Evolutionary conservation across 192 early-diverging fungal species (phyloP).

Genomic region (Kappamyces sp.): DNA sequence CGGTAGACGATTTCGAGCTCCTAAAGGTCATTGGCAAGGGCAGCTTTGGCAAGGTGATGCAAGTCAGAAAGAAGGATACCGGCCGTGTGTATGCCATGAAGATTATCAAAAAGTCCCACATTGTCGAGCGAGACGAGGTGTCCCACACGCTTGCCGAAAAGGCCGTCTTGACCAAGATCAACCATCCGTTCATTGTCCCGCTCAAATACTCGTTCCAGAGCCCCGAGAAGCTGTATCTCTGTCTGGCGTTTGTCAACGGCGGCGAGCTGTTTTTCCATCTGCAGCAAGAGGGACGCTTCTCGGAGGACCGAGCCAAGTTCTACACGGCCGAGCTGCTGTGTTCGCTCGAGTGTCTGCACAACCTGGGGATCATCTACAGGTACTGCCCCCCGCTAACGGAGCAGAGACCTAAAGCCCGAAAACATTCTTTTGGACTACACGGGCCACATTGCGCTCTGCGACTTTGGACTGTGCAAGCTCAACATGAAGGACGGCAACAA

Average conservation of each 20-base stretch:
- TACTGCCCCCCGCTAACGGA: slow-evolving; percentile 10
- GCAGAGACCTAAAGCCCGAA: slow-evolving; percentile 88
- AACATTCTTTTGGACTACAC: slow-evolving; percentile 92
- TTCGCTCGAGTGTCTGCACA: slow-evolving; percentile 89
- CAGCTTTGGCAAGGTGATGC: slow-evolving; percentile 85
- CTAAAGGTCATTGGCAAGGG: slow-evolving; percentile 96
- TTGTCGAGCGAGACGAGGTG: slow-evolving; percentile 87
- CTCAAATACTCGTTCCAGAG: slow-evolving; percentile 66
- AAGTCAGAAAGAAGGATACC: slow-evolving; percentile 49
- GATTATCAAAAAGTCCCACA: slow-evolving; percentile 86
- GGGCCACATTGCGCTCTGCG: slow-evolving; percentile 88
- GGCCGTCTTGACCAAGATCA: slow-evolving; percentile 81
- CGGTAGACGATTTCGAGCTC: slow-evolving; percentile 87
- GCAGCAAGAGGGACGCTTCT: slow-evolving; percentile 58
- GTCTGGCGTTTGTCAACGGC: slow-evolving; percentile 91
- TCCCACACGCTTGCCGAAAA: slow-evolving; percentile 91
- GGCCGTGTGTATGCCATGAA: slow-evolving; percentile 98
- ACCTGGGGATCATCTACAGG: slow-evolving; percentile 79
- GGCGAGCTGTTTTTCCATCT: slow-evolving; percentile 84
- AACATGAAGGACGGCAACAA: slow-evolving; percentile 90
- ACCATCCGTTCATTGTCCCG: slow-evolving; percentile 60
- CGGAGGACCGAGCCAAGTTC: slow-evolving; percentile 55
- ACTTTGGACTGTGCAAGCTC: slow-evolving; percentile 89
- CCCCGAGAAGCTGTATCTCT: slow-evolving; percentile 90
- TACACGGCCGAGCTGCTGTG: slow-evolving; percentile 89